Base-by-base conservation (phyloP, 495 filamentous ascomycete genomes). In the Xylaria flabelliformis region DNA sequence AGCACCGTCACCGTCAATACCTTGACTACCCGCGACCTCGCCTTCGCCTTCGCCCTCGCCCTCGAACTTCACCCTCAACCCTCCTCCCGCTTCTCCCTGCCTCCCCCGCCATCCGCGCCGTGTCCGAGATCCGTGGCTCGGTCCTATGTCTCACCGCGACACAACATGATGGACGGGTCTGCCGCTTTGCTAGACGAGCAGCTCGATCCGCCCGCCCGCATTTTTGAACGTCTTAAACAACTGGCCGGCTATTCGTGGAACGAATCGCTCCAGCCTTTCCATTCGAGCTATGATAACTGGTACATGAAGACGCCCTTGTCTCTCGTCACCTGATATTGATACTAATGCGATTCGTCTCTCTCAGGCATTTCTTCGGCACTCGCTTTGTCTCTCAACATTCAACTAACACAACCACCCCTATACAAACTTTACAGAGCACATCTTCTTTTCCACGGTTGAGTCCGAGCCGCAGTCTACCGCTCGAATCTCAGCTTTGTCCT, bases 251-350 rank as follows among this genome's bases (percentile, higher is more conserved):
- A 92, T 79, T 89, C 86, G 17, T 95, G 92, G 92, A 90, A 94
- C 81, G 90, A 92, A 71, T 84, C 87, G 3, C 81, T 82, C 72
- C 85, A 85, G 71, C 91, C 91, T n/a, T 90, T 92, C 75, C 92
- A 94, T 81, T 92, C 92, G n/a, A 92, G 88, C 72, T 95, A 95
- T 80, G 91, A 91, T 75, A 92, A 92, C 81, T 95, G 92, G 83
- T 83, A 81, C 29, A 26, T 64, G 44, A n/a, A 48, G 36, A 64
- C 44, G n/a, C 61, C 62, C 63, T 58, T 46, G 9, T 42, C 32
- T 61, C 67, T 68, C 65, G 59, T 55, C 64, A 39, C 63, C 67
- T 48, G 24, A 32, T 56, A 32, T 44, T 53, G 65, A 71, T 39
- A 70, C 71, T 69, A 67, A 75, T 46, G 73, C 73, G 32, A 58